Evolutionary conservation across 129 eudicot species (phyloP).

Genomic region (Rutidosis leptorrhynchoides): DNA sequence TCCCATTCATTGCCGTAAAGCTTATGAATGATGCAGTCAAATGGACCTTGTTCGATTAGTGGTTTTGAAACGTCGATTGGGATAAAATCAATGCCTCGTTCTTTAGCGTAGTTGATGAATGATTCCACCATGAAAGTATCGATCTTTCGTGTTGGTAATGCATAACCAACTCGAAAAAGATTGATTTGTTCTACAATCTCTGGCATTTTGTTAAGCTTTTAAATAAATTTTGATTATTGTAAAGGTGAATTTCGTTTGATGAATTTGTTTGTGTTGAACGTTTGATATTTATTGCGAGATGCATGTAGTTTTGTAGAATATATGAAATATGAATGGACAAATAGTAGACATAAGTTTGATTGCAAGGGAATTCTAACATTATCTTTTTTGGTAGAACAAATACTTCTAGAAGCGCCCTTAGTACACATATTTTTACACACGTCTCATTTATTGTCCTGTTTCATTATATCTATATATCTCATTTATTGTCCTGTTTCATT

Average conservation of each 20-base stretch:
- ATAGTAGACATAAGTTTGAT: too few species aligned
- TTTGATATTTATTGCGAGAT: too few species aligned
- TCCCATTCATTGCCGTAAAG: slow-evolving; percentile 50
- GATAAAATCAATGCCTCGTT: slow-evolving; percentile 49
- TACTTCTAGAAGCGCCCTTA: too few species aligned
- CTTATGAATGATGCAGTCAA: slow-evolving; percentile 65
- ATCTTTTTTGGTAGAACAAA: too few species aligned
- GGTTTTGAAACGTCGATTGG: slow-evolving; percentile 40
- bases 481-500: too few species aligned
- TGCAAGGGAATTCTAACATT: too few species aligned
- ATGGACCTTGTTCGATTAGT: slow-evolving; percentile 53
- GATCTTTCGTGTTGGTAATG: slow-evolving; percentile 53
- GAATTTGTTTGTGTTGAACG: not conserved
- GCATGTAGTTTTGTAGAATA: too few species aligned
- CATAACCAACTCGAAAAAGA: slow-evolving; percentile 56
- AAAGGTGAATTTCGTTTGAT: not conserved
- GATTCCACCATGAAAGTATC: slow-evolving; percentile 47
- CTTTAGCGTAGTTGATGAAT: slow-evolving; percentile 34
- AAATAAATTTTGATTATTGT: not conserved
- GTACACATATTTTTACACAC: too few species aligned
- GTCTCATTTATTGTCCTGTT: too few species aligned
- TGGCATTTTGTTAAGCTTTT: slow-evolving; percentile 17
- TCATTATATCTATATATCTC: too few species aligned
- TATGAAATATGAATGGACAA: too few species aligned
- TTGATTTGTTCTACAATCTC: slow-evolving; percentile 7